Percentiles rank a stretch among this genome's conserved stretches.
Conservation (phyloP, 257 asterid species). For the Penstemon eatonii region DNA sequence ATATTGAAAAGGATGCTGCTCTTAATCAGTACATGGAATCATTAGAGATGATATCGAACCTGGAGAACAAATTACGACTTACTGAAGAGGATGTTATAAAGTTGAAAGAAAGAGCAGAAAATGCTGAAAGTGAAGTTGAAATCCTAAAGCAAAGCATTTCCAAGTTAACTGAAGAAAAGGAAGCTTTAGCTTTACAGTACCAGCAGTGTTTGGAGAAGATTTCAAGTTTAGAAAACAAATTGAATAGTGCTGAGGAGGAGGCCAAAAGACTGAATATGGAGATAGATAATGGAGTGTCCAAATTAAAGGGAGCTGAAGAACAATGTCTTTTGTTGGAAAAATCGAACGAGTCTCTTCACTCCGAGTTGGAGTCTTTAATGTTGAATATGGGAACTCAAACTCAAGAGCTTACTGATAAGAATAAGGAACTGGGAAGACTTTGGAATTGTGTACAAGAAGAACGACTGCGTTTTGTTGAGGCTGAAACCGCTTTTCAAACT, state of each 20-base stretch:
- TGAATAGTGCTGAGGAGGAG: constrained; percentile 62
- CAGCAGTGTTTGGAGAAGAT: constrained; percentile 65
- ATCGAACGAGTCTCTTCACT: constrained; percentile 72
- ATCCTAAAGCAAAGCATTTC: constrained; percentile 56
- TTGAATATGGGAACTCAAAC: constrained; percentile 72
- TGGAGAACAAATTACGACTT: constrained; percentile 69
- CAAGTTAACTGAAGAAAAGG: constrained; percentile 68
- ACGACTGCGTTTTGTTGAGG: constrained; percentile 83
- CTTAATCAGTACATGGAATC: constrained; percentile 71
- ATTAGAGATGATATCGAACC: constrained; percentile 64
- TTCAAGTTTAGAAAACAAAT: constrained; percentile 58
- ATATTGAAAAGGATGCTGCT: constrained; percentile 73
- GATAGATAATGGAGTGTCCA: constrained; percentile 58
- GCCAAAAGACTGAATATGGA: constrained; percentile 59
- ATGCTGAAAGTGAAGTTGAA: constrained; percentile 74
- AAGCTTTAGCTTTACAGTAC: constrained; percentile 59
- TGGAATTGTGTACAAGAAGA: constrained; percentile 94
- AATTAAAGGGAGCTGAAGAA: constrained; percentile 79
- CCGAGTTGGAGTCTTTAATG: constrained; percentile 76
- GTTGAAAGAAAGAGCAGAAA: constrained; percentile 71
- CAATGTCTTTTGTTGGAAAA: constrained; percentile 62
- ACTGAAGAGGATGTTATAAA: constrained; percentile 62
- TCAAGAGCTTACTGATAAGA: constrained; percentile 89
- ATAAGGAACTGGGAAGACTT: constrained; percentile 75
- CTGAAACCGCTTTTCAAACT: constrained; percentile 94